A percentile compares a stretch with the other conserved stretches of the same genome.
phyloP scores from a whole-genome alignment of 305 asterid species.

The Solanum aculeatissimum region DNA sequence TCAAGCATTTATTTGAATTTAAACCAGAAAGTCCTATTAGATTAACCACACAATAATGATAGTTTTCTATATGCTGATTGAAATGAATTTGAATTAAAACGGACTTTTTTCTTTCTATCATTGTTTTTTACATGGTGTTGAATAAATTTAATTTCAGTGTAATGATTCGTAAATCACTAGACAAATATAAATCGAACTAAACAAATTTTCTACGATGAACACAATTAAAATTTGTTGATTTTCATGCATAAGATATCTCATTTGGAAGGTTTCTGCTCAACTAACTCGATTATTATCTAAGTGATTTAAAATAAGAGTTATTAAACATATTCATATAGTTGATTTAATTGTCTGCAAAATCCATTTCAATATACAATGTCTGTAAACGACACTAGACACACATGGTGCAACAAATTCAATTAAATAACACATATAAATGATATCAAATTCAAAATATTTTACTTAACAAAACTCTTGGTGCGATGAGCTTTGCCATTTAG shows the following conservation, averaged over 20 bases:
- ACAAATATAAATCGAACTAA: neutral
- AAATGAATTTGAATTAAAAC: neutral
- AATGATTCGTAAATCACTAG: fast-evolving
- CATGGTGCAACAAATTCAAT: neutral
- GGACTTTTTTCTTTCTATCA: neutral
- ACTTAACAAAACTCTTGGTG: neutral
- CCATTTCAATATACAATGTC: neutral
- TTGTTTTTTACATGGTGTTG: neutral
- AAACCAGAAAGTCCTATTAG: neutral
- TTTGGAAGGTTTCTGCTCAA: no score
- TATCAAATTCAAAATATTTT: neutral
- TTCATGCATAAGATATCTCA: no score
- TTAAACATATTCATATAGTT: no score
- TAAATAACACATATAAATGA: neutral
- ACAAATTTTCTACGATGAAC: neutral
- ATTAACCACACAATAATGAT: neutral
- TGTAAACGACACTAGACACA: neutral
- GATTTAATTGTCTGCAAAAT: no score
- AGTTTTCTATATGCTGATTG: neutral
- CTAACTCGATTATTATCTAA: no score
- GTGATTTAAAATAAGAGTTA: no score
- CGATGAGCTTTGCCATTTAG: no score
- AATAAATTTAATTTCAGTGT: neutral
- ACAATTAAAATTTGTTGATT: neutral
- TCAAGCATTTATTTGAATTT: neutral